Evolutionary conservation across 2,329 filamentous ascomycete species (phyloP).

Genomic region (Paecilomyces dactylethromorphus): DNA sequence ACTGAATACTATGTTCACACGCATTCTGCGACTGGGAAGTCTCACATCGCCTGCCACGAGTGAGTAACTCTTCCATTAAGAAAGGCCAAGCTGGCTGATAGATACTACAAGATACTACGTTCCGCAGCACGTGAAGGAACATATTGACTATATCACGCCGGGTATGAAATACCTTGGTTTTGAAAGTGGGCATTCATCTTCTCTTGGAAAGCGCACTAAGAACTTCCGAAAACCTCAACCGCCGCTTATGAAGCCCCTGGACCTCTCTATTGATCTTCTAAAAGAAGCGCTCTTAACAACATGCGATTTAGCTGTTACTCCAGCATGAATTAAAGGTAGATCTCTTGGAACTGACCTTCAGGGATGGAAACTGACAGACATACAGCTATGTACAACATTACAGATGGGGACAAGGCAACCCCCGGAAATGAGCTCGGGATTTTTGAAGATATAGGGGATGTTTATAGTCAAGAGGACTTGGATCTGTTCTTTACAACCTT

Average conservation of each 20-base stretch:
- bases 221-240: conserved; percentile 11
- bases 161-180: conserved; percentile 28
- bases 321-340: conserved; percentile 32
- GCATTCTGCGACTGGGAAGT: conserved; percentile 22
- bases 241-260: conserved; percentile 19
- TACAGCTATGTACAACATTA: conserved; percentile 38
- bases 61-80: conserved; percentile 15
- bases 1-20: conserved; percentile 35
- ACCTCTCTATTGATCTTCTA: conserved; percentile 13
- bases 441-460: conserved; percentile 39
- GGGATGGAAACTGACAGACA: conserved; percentile 3
- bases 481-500: conserved; percentile 34
- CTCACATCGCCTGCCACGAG: conserved; percentile 33
- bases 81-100: neutral
- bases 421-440: conserved; percentile 40
- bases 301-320: conserved; percentile 31
- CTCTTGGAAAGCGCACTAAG: conserved; percentile 16
- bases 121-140: conserved; percentile 19
- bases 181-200: conserved; percentile 9
- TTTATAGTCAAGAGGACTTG: conserved; percentile 40
- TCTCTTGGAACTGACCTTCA: neutral
- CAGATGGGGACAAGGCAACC: conserved; percentile 24
- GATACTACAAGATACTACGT: conserved; percentile 18
- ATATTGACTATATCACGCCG: conserved; percentile 27
- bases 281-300: conserved; percentile 9